phyloP scores from a whole-genome alignment of 2,329 filamentous ascomycete species.

The Diaporthe humulicola region DNA sequence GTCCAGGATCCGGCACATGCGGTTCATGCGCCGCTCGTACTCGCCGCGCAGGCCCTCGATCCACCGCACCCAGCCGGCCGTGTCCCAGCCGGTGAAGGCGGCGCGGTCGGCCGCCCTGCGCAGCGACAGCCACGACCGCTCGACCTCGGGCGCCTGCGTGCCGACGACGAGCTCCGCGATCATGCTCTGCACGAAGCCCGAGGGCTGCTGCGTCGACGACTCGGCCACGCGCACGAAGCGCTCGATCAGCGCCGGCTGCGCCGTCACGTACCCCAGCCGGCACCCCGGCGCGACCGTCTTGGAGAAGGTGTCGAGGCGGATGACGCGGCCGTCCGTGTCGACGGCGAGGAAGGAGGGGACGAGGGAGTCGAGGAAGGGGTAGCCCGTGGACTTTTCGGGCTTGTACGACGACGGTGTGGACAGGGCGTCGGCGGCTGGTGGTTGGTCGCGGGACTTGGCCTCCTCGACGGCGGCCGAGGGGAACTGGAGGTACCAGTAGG shows the following conservation, averaged over 20 bases:
- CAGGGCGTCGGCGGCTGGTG: slow-evolving; percentile 48
- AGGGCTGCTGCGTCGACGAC: slow-evolving; percentile 84
- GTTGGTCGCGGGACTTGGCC: slow-evolving; percentile 60
- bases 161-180: slow-evolving; percentile 84
- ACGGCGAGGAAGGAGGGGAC: slow-evolving; percentile 85
- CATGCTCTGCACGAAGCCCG: slow-evolving; percentile 89
- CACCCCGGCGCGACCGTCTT: slow-evolving; percentile 94
- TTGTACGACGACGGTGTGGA: slow-evolving; percentile 48
- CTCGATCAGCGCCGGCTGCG: slow-evolving; percentile 83
- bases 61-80: slow-evolving; percentile 92
- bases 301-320: slow-evolving; percentile 93
- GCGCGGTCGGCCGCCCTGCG: slow-evolving; percentile 63
- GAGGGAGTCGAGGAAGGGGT: slow-evolving; percentile 84
- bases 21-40: slow-evolving; percentile 87
- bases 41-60: slow-evolving; percentile 84
- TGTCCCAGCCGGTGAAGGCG: slow-evolving; percentile 75
- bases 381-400: slow-evolving; percentile 68
- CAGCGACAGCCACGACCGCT: slow-evolving; percentile 56
- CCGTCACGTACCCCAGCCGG: slow-evolving; percentile 90
- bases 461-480: slow-evolving; percentile 73
- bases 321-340: slow-evolving; percentile 87
- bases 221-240: slow-evolving; percentile 82
- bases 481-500: slow-evolving; percentile 95
- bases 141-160: slow-evolving; percentile 67
- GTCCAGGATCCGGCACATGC: slow-evolving; percentile 82